phyloP scores from a whole-genome alignment of 257 asterid species.

The Agastache rugosa region DNA sequence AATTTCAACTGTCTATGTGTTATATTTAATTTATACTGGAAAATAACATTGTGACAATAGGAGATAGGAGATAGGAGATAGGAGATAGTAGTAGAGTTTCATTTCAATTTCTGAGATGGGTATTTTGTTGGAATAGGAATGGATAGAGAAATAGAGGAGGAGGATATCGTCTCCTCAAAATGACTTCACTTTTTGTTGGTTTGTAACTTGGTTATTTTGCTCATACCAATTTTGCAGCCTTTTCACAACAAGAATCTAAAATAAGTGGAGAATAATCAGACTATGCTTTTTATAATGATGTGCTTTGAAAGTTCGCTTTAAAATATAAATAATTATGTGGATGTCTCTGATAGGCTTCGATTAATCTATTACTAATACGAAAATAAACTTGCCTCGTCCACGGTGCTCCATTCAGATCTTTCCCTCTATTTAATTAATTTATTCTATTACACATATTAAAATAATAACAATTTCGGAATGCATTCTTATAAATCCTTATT shows the following conservation, averaged over 20 bases:
- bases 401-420: too few relatives aligned
- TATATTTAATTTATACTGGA: too few relatives aligned
- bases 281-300: not conserved
- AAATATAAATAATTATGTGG: too few relatives aligned
- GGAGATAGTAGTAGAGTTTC: slow-evolving; percentile 1
- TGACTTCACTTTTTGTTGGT: slow-evolving; percentile 13
- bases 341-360: too few relatives aligned
- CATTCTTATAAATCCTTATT: too few relatives aligned
- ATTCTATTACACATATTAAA: too few relatives aligned
- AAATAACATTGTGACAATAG: slow-evolving; percentile 20
- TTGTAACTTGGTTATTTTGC: not conserved
- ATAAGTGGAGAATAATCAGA: not conserved
- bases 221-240: not conserved
- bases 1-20: too few relatives aligned
- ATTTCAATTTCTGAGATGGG: not conserved
- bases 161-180: not conserved
- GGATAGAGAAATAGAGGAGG: not conserved
- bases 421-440: too few relatives aligned
- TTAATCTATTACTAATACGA: too few relatives aligned
- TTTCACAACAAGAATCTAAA: not conserved
- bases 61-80: slow-evolving; percentile 7
- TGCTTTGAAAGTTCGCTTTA: not conserved
- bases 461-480: too few relatives aligned
- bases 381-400: too few relatives aligned
- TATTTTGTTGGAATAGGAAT: not conserved